Evolutionary conservation across 1,139 yeast genomes (phyloP), one percentile per base, ranked within the genome.

Genomic region (Hansenula sp.): DNA sequence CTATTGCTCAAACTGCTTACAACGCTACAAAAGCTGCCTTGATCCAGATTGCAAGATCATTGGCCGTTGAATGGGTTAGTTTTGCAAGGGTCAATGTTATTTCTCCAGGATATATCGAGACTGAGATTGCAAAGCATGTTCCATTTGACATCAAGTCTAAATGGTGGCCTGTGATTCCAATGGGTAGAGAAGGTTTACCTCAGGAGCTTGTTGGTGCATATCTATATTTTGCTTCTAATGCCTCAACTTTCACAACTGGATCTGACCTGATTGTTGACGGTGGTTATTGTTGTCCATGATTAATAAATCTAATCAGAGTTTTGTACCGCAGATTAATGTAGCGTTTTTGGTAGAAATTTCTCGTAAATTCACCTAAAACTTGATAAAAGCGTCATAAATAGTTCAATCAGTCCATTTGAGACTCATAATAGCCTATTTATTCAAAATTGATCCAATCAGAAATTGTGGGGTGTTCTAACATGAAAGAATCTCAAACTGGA

Each of bases 11-110:
- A 65, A 87, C 95, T 41, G 82, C 90, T 41, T 88, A 88, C 70
- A 88, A 88, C 61, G 90, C 90, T 25, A 90, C 94, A 51, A 88
- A 88, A 73, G 95, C 96, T 27, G 96, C 82, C 6, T 77, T 83
- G 41, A 66, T 82, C 41, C 96, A 88, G 63, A 69, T 88, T 61
- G 76, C 85, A 43, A 79, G 73, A 59, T 85, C 95, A 3, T 73
- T 88, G 48, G 95, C 95, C n/a, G 85, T 87, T 37, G 96, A 88
- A 65, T 88, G 92, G 89, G 84, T 95, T 22, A 80, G 79, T 7
- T 86, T 85, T 58, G 96, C 95, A 14, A 77, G 96, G 57, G 95
- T 84, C 46, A 88, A 88, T 70, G 70, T 88, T 29, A 69, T 88
- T 37, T 82, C 94, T 28, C 96, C 96, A 13, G 96, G 96, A 16